Conservation (phyloP, 495 filamentous ascomycete genomes). For the Pyronema omphalodes region DNA sequence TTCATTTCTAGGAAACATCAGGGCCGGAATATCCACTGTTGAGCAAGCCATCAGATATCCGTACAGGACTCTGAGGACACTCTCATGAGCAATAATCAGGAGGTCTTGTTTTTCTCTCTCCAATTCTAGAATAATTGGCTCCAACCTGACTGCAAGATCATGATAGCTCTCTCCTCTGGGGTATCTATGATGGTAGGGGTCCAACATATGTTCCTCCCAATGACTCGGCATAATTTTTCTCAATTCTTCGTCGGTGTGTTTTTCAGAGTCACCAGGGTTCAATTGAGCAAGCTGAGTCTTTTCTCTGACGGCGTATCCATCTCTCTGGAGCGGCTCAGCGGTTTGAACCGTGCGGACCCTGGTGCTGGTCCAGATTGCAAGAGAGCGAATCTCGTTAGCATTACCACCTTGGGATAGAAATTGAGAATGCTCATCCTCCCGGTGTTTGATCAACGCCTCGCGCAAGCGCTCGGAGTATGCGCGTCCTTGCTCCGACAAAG, state of each 20-base stretch:
- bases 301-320: conserved; percentile 71
- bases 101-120: conserved; percentile 95
- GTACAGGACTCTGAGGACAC: conserved; percentile 86
- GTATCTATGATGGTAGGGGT: conserved; percentile 95
- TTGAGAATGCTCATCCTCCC: conserved; percentile 58
- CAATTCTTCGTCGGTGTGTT: conserved; percentile 66
- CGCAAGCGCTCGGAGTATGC: conserved; percentile 82
- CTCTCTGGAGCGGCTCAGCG: conserved; percentile 53
- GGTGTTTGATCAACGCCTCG: conserved; percentile 60
- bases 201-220: conserved; percentile 75
- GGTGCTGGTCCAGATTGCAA: conserved; percentile 90
- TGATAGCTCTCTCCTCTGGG: conserved; percentile 97
- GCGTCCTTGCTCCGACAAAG: conserved; percentile 59
- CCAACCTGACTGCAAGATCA: conserved; percentile 90
- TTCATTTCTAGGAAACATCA: conserved; percentile 88
- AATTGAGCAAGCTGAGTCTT: conserved; percentile 90
- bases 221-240: conserved; percentile 69
- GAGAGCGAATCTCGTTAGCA: conserved; percentile 50
- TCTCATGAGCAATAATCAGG: conserved; percentile 94
- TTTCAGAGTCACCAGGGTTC: conserved; percentile 90
- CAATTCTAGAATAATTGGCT: conserved; percentile 94
- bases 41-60: conserved; percentile 98
- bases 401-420: conserved; percentile 49
- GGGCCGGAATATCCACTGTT: conserved; percentile 81
- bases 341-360: conserved; percentile 79